Conservation (phyloP, 768 basidiomycete genomes). For the Antrodiella citrinella region DNA sequence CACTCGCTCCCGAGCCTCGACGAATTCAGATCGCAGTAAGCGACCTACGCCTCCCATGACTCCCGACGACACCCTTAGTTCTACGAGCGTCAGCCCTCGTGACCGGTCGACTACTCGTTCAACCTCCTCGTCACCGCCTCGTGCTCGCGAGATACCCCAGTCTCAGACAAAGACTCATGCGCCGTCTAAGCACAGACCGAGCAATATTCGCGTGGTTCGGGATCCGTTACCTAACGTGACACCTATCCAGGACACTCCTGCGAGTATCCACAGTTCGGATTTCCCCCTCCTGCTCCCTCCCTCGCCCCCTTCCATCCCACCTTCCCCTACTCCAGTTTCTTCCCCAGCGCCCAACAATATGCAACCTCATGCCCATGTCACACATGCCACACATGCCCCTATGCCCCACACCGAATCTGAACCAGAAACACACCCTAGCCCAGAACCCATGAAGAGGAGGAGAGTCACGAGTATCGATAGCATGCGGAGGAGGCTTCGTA, state of each 20-base stretch:
- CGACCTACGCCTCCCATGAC: constrained; percentile 22
- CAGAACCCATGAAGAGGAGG: neutral
- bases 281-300: constrained; percentile 15
- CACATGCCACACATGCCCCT: neutral
- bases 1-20: neutral
- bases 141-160: neutral
- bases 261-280: constrained; percentile 12
- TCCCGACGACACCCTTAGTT: constrained; percentile 21
- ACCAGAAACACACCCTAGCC: constrained; percentile 1
- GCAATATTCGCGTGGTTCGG: constrained; percentile 2
- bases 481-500: neutral
- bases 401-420: constrained; percentile 6
- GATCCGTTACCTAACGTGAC: constrained; percentile 4
- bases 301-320: neutral
- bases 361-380: neutral
- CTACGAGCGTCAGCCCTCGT: constrained; percentile 14
- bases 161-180: neutral
- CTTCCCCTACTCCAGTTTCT: constrained; percentile 6
- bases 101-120: constrained; percentile 10
- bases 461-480: neutral
- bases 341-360: constrained; percentile 7
- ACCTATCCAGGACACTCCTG: constrained; percentile 9
- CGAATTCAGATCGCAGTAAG: neutral
- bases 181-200: constrained; percentile 2
- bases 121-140: constrained; percentile 4